A percentile compares a stretch with the other conserved stretches of the same genome.
Evolutionary conservation across 148 eudicot species (phyloP).

Genomic region (Nepenthes gracilis): DNA sequence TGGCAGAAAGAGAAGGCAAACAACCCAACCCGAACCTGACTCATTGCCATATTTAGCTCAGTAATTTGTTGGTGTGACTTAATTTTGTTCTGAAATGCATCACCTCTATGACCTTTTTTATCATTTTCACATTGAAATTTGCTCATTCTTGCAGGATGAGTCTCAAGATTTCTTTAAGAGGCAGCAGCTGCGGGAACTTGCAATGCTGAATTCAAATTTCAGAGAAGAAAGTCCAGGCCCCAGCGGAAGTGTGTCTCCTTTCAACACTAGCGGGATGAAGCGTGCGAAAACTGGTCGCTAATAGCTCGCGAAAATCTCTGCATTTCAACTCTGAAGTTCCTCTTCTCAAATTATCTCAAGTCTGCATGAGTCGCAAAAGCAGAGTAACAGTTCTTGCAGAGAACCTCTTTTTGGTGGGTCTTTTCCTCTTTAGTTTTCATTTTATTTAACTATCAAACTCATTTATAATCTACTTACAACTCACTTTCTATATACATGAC

Average conservation of each 20-base stretch:
- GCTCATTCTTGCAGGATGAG: constrained; percentile 45
- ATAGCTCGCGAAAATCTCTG: background rate
- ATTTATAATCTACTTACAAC: too few species aligned
- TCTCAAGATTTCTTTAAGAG: constrained; percentile 73
- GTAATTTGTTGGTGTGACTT: too few species aligned
- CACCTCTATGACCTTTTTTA: too few species aligned
- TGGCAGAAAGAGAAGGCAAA: too few species aligned
- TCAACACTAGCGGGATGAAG: constrained; percentile 62
- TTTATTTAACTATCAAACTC: too few species aligned
- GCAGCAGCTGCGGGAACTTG: constrained; percentile 80
- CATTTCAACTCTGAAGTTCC: constrained; percentile 5
- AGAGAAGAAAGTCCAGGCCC: constrained; percentile 91
- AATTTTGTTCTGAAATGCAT: too few species aligned
- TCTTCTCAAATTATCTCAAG: background rate
- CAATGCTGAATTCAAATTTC: constrained; percentile 67
- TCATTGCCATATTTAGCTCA: too few species aligned
- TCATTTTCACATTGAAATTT: background rate
- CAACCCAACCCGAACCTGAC: too few species aligned
- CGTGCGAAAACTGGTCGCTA: constrained; percentile 72
- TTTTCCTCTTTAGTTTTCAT: background rate
- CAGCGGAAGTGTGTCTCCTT: constrained; percentile 78
- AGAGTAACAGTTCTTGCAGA: constrained; percentile 12
- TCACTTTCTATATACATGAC: too few species aligned
- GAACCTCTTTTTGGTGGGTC: constrained; percentile 17
- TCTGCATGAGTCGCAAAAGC: too few species aligned